These are phyloP conservation scores for Didymella segeticola DNA, from an alignment of 2,329 filamentous ascomycete species.

Conservation along the genomic window DNA sequence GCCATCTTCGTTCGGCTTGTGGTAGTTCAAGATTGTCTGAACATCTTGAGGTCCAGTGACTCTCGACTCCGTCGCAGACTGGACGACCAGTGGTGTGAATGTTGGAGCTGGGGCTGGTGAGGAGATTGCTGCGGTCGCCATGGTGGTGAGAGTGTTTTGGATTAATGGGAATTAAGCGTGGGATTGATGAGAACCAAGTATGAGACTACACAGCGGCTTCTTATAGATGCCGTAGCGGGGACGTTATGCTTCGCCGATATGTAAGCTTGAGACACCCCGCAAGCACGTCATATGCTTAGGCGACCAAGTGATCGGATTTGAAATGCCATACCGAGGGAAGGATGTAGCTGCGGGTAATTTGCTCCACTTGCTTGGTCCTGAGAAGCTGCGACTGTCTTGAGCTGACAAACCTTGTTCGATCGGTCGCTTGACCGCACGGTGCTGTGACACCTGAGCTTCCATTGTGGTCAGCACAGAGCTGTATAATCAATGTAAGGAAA, in stretches of 20 bases:
- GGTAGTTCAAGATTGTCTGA: constrained; percentile 35
- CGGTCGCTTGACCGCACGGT: background rate
- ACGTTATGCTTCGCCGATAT: constrained; percentile 19
- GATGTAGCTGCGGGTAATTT: background rate
- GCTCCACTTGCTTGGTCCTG: background rate
- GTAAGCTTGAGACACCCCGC: constrained; percentile 40
- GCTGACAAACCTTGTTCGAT: background rate
- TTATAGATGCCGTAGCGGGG: constrained; percentile 9
- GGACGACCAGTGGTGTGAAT: constrained; percentile 22
- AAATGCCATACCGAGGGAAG: constrained; percentile 17
- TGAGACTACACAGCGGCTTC: background rate
- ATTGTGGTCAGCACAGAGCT: background rate
- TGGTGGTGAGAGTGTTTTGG: no score
- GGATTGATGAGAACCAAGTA: no score
- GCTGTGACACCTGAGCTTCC: background rate
- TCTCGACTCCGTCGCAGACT: constrained; percentile 5
- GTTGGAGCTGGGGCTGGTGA: constrained; percentile 26
- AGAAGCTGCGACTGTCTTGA: no score
- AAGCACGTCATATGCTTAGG: constrained; percentile 39
- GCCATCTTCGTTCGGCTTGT: constrained; percentile 40
- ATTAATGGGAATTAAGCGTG: no score
- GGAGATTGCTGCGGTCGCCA: constrained; percentile 41
- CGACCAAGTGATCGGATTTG: constrained; percentile 26
- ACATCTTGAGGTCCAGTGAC: constrained; percentile 29
- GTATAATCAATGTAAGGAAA: background rate